Evolutionary conservation across 2,329 filamentous ascomycete species (phyloP).

Genomic region (Cladosporium sp.): DNA sequence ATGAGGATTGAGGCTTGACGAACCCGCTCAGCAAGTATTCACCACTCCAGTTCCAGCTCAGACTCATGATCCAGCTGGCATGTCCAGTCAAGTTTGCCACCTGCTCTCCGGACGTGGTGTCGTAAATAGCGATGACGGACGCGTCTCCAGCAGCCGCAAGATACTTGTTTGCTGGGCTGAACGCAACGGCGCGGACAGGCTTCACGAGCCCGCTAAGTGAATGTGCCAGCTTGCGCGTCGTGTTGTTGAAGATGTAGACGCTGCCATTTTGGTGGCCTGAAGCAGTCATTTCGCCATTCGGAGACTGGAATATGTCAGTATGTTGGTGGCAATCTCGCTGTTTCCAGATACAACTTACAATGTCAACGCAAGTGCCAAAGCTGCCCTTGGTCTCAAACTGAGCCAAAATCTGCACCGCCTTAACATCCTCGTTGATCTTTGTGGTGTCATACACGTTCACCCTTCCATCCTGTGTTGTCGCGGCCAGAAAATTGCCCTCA

Average conservation of each 20-base stretch:
- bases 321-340: not conserved
- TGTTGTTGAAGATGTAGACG: conserved; percentile 94
- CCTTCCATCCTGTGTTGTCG: conserved; percentile 81
- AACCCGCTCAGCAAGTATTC: conserved; percentile 82
- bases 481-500: conserved; percentile 81
- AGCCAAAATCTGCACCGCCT: conserved; percentile 60
- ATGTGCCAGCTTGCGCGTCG: conserved; percentile 79
- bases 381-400: conserved; percentile 91
- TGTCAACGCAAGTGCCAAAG: conserved; percentile 85
- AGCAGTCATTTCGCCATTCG: conserved; percentile 80
- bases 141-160: conserved; percentile 90
- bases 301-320: conserved; percentile 39
- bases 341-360: conserved; percentile 50
- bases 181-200: conserved; percentile 79
- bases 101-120: conserved; percentile 88
- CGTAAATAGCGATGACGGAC: conserved; percentile 85
- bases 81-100: conserved; percentile 81
- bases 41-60: conserved; percentile 92
- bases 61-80: conserved; percentile 81
- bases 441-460: conserved; percentile 81
- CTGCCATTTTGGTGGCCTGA: conserved; percentile 91
- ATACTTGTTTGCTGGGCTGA: conserved; percentile 80
- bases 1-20: not conserved
- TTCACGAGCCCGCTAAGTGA: conserved; percentile 87
- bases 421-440: conserved; percentile 38